Evolutionary conservation across 768 basidiomycete genomes (phyloP).

Genomic region (Pluteus cervinus): DNA sequence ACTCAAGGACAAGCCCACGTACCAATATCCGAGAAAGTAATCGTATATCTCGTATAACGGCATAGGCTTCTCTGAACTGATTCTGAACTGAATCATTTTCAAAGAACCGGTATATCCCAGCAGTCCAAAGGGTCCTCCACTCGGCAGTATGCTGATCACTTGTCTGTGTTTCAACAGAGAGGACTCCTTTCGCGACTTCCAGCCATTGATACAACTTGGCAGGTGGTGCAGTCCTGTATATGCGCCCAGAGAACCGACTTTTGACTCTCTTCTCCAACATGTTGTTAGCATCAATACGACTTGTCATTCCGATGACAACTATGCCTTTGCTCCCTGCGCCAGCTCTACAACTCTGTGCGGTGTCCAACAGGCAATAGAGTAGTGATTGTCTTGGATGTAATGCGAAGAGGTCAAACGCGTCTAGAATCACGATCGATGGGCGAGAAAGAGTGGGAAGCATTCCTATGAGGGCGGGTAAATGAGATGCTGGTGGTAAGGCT

Average conservation of each 20-base stretch:
- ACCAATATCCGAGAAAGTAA: conserved; percentile 59
- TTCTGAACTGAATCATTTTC: conserved; percentile 38
- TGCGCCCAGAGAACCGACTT: conserved; percentile 92
- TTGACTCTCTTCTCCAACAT: conserved; percentile 95
- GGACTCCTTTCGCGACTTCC: conserved; percentile 37
- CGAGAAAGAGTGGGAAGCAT: conserved; percentile 72
- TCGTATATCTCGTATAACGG: conserved; percentile 53
- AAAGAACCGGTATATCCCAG: conserved; percentile 52
- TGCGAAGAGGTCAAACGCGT: conserved; percentile 92
- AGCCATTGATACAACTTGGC: conserved; percentile 43
- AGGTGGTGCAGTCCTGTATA: conserved; percentile 70
- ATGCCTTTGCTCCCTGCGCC: conserved; percentile 58
- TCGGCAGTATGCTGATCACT: conserved; percentile 23
- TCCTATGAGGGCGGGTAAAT: conserved; percentile 70
- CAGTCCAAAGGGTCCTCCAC: conserved; percentile 60
- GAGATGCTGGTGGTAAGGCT: conserved; percentile 57
- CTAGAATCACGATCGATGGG: conserved; percentile 79
- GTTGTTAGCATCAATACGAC: conserved; percentile 82
- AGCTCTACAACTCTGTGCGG: conserved; percentile 78
- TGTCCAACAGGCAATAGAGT: conserved; percentile 93
- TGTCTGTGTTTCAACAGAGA: conserved; percentile 29
- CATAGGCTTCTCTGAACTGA: conserved; percentile 52
- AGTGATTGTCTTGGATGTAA: conserved; percentile 88
- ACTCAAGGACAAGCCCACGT: conserved; percentile 15
- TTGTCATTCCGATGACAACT: conserved; percentile 82